These are phyloP conservation scores for Phascolomyces articulosus DNA, from an alignment of 371 early-diverging fungal genomes.

Conservation along the genomic window DNA sequence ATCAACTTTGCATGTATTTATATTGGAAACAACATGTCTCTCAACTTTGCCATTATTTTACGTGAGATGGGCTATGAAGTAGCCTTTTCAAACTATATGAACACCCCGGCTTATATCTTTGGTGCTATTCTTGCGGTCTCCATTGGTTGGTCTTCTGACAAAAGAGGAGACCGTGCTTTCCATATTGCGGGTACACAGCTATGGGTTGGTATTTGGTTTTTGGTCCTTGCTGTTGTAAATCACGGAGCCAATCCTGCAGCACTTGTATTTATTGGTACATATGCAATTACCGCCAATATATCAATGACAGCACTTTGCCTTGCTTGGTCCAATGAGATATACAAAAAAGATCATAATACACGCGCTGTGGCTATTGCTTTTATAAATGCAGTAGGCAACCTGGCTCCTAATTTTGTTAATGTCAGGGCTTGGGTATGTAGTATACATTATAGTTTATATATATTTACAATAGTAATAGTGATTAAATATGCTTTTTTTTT, in stretches of 20 bases:
- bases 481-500: too few species aligned
- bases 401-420: constrained; percentile 42
- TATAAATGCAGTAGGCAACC: constrained; percentile 41
- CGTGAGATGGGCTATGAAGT: constrained; percentile 29
- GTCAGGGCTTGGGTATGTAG: constrained; percentile 25
- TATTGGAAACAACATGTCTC: constrained; percentile 41
- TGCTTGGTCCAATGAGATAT: constrained; percentile 22
- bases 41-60: constrained; percentile 42
- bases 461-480: too few species aligned
- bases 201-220: constrained; percentile 24
- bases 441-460: too few species aligned
- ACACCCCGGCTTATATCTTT: constrained; percentile 41
- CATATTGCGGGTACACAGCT: constrained; percentile 14
- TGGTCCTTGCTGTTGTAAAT: constrained; percentile 16
- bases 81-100: constrained; percentile 46
- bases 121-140: constrained; percentile 20
- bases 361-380: constrained; percentile 46
- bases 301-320: constrained; percentile 5
- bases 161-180: constrained; percentile 15
- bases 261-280: constrained; percentile 15
- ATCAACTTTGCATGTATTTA: constrained; percentile 43
- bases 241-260: constrained; percentile 14
- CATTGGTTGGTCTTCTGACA: constrained; percentile 17
- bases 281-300: constrained; percentile 7
- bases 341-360: constrained; percentile 27